phyloP scores from a whole-genome alignment of 2,329 filamentous ascomycete genomes.

The Gnomoniopsis smithogilvyi region DNA sequence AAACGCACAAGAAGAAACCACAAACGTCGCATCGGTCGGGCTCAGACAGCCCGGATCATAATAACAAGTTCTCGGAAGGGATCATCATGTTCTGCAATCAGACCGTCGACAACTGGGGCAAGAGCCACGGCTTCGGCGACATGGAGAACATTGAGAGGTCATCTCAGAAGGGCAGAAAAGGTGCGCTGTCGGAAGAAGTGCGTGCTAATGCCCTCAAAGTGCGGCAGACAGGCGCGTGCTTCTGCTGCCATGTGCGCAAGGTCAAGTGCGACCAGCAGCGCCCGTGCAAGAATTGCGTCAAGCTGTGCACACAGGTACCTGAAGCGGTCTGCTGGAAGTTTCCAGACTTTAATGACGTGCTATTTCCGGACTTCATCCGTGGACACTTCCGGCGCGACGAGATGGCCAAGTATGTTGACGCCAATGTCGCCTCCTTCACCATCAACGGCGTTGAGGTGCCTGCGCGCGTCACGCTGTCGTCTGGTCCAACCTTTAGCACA shows the following conservation, averaged over 20 bases:
- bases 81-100: slow-evolving; percentile 52
- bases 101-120: slow-evolving; percentile 28
- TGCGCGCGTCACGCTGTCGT: slow-evolving; percentile 46
- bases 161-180: slow-evolving; percentile 54
- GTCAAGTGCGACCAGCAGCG: slow-evolving; percentile 55
- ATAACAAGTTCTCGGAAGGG: slow-evolving; percentile 51
- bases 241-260: slow-evolving; percentile 58
- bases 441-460: slow-evolving; percentile 37
- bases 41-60: slow-evolving; percentile 23
- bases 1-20: slow-evolving; percentile 38
- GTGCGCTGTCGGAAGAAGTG: slow-evolving; percentile 50
- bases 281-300: slow-evolving; percentile 55
- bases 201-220: slow-evolving; percentile 54
- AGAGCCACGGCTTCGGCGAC: slow-evolving; percentile 51
- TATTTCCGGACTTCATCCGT: slow-evolving; percentile 52
- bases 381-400: slow-evolving; percentile 48
- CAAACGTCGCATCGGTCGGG: slow-evolving; percentile 10
- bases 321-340: slow-evolving; percentile 60
- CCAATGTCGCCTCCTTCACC: slow-evolving; percentile 46
- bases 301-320: slow-evolving; percentile 46
- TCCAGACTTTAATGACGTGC: slow-evolving; percentile 47
- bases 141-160: slow-evolving; percentile 48
- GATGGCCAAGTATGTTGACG: slow-evolving; percentile 43
- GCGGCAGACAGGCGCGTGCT: slow-evolving; percentile 52
- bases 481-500: slow-evolving; percentile 40